These are phyloP conservation scores for Yamadazyma triangularis DNA, from an alignment of 1,139 yeast species.

Conservation along the genomic window DNA sequence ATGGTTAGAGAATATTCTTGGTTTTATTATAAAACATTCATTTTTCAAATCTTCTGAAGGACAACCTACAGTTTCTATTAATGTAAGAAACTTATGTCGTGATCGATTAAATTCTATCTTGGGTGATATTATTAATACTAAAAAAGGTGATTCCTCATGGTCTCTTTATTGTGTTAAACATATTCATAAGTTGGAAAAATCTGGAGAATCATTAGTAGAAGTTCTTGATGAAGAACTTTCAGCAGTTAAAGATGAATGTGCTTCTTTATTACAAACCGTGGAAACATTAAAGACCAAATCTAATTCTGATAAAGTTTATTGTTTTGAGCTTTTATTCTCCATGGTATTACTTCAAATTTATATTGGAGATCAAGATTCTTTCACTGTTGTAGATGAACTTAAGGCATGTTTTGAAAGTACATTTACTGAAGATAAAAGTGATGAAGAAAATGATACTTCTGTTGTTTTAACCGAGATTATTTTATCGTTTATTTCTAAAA, in stretches of 20 bases:
- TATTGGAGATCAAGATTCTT: conserved; percentile 76
- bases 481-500: conserved; percentile 69
- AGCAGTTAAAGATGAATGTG: conserved; percentile 46
- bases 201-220: conserved; percentile 27
- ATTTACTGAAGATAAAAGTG: conserved; percentile 18
- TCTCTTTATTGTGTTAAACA: conserved; percentile 41
- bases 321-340: conserved; percentile 72
- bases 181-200: conserved; percentile 21
- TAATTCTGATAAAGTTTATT: conserved; percentile 23
- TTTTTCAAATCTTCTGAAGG: conserved; percentile 39
- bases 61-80: conserved; percentile 19
- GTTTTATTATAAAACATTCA: conserved; percentile 49
- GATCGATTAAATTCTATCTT: conserved; percentile 66
- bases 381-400: conserved; percentile 69
- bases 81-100: conserved; percentile 39
- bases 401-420: conserved; percentile 45
- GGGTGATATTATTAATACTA: conserved; percentile 49
- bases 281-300: conserved; percentile 5
- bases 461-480: conserved; percentile 76
- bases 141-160: conserved; percentile 55
- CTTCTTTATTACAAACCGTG: conserved; percentile 33
- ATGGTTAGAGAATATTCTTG: conserved; percentile 44
- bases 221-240: conserved; percentile 54
- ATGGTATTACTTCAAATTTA: conserved; percentile 76
- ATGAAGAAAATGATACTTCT: conserved; percentile 39